phyloP scores from a whole-genome alignment of 495 filamentous ascomycete genomes.

The Penicillium argentinense region DNA sequence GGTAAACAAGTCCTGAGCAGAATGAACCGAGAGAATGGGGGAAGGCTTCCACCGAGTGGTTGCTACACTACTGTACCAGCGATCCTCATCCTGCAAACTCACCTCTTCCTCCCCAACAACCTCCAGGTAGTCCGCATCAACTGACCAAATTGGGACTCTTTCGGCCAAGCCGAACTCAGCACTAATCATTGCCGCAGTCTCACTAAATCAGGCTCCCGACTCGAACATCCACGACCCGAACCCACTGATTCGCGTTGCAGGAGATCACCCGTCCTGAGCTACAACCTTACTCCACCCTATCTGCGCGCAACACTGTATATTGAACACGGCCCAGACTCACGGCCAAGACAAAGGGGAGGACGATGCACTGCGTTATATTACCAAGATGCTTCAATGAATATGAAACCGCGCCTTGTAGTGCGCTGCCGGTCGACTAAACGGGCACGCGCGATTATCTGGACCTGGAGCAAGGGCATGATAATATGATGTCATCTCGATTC shows the following conservation, averaged over 20 bases:
- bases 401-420: constrained; percentile 15
- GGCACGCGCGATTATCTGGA: constrained; percentile 8
- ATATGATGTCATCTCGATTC: constrained; percentile 21
- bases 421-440: constrained; percentile 12
- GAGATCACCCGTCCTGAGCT: not conserved
- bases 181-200: no score
- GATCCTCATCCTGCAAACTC: no score
- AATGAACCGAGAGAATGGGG: no score
- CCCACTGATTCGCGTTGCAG: constrained; percentile 6
- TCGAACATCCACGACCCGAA: constrained; percentile 6
- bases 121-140: no score
- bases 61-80: no score
- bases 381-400: not conserved
- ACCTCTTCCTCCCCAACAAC: no score
- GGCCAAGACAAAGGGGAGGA: no score
- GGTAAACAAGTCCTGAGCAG: no score
- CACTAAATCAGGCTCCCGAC: not conserved
- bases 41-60: no score
- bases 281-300: not conserved
- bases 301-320: constrained; percentile 16
- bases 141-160: no score
- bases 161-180: no score
- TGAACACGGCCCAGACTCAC: constrained; percentile 13
- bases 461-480: constrained; percentile 15
- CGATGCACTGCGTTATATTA: not conserved